These are phyloP conservation scores for Botryotinia globosa DNA, from an alignment of 2,329 filamentous ascomycete species.

Conservation along the genomic window DNA sequence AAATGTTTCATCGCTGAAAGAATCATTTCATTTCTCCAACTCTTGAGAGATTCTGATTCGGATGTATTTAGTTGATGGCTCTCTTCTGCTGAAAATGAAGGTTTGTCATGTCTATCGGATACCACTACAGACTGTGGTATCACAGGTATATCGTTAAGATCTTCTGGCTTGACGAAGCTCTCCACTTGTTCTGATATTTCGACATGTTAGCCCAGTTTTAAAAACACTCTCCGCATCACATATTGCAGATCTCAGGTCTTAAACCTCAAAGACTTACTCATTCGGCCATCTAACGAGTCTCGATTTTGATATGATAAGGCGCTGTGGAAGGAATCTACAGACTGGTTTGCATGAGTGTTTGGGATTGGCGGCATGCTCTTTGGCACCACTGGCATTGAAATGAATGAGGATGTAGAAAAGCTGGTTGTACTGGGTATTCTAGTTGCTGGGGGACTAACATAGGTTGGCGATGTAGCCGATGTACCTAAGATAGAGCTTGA, in stretches of 20 bases:
- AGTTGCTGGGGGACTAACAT: background rate
- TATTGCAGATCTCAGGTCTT: background rate
- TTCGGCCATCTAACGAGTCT: background rate
- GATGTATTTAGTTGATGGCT: background rate
- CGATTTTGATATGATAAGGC: constrained; percentile 12
- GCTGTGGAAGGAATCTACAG: constrained; percentile 22
- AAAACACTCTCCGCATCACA: background rate
- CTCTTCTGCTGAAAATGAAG: background rate
- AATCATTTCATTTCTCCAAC: constrained; percentile 21
- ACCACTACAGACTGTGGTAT: background rate
- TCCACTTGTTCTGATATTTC: background rate
- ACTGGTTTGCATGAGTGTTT: constrained; percentile 18
- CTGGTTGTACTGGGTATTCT: background rate
- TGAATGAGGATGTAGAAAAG: background rate
- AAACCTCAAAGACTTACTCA: background rate
- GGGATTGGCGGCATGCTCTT: background rate
- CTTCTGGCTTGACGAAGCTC: background rate
- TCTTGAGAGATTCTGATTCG: background rate
- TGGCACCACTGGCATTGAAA: constrained; percentile 6
- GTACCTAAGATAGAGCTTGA: background rate
- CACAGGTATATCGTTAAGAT: background rate
- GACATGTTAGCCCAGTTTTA: background rate
- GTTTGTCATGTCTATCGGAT: background rate
- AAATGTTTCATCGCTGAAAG: constrained; percentile 18
- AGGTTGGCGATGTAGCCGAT: background rate